Percentiles rank a stretch among this genome's conserved stretches.
These are phyloP conservation scores for Plenodomus lindquistii DNA, from an alignment of 2,329 filamentous ascomycete genomes.

Conservation along the genomic window DNA sequence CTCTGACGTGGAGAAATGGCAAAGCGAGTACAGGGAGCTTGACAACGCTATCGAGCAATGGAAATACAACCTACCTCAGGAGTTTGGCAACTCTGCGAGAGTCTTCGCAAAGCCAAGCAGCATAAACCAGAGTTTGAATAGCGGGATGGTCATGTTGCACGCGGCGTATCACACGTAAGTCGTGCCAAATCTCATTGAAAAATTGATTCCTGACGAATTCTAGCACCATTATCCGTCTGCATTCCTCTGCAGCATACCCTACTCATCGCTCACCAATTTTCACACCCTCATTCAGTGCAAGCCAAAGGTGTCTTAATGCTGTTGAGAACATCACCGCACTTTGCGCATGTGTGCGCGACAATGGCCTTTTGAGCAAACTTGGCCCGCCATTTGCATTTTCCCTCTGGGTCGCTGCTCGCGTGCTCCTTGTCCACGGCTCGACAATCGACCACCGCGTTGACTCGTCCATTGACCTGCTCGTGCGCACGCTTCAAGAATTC, in stretches of 20 bases:
- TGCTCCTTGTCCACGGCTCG: conserved; percentile 86
- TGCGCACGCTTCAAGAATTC: conserved; percentile 79
- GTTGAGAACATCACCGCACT: conserved; percentile 73
- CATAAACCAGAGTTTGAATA: conserved; percentile 71
- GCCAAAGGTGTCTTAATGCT: conserved; percentile 78
- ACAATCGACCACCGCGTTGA: conserved; percentile 85
- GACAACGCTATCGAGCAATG: conserved; percentile 78
- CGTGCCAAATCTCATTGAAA: conserved; percentile 12
- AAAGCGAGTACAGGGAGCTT: conserved; percentile 81
- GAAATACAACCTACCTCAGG: conserved; percentile 80
- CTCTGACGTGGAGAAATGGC: conserved; percentile 87
- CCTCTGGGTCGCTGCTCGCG: conserved; percentile 85
- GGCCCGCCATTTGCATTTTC: conserved; percentile 92
- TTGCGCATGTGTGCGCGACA: conserved; percentile 74
- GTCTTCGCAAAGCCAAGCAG: conserved; percentile 66
- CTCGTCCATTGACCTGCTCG: conserved; percentile 77
- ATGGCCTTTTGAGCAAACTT: conserved; percentile 75
- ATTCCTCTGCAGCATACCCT: conserved; percentile 91
- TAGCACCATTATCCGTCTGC: conserved; percentile 80
- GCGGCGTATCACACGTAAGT: conserved; percentile 81
- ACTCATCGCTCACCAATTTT: conserved; percentile 88
- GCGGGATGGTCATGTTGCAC: conserved; percentile 89
- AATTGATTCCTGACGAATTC: conserved; percentile 20
- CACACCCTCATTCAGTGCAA: conserved; percentile 83
- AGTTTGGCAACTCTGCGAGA: conserved; percentile 83